Conservation (phyloP, 768 basidiomycete genomes). For the Tricholoma matsutake region DNA sequence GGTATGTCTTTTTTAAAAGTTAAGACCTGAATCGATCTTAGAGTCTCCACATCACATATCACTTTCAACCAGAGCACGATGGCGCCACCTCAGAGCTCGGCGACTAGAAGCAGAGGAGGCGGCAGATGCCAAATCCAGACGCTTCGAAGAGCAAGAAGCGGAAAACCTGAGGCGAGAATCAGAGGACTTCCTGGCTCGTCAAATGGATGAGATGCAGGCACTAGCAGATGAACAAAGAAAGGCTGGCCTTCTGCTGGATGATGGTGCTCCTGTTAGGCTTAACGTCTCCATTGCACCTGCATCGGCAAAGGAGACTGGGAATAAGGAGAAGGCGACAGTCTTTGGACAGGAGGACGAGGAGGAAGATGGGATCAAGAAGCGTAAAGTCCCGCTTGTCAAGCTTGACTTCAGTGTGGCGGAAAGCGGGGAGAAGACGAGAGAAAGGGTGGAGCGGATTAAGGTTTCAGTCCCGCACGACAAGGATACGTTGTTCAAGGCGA, state of each 20-base stretch:
- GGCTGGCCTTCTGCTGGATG: constrained; percentile 86
- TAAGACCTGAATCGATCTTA: constrained; percentile 5
- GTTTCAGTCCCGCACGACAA: constrained; percentile 72
- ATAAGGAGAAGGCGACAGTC: constrained; percentile 53
- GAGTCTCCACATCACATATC: not conserved
- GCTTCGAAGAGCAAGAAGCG: constrained; percentile 80
- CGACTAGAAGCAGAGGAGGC: constrained; percentile 75
- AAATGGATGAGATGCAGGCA: constrained; percentile 95
- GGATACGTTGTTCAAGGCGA: constrained; percentile 76
- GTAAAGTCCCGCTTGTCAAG: constrained; percentile 84
- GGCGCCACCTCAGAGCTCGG: constrained; percentile 76
- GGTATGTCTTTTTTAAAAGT: constrained; percentile 44
- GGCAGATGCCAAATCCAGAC: constrained; percentile 79
- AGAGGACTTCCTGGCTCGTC: constrained; percentile 88
- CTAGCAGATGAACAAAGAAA: constrained; percentile 88
- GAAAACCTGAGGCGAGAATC: constrained; percentile 88
- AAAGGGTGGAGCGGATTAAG: constrained; percentile 75
- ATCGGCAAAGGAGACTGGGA: constrained; percentile 39
- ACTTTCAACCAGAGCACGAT: constrained; percentile 55
- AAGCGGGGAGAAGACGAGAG: constrained; percentile 72
- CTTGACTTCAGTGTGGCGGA: constrained; percentile 88
- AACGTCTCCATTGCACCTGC: constrained; percentile 67
- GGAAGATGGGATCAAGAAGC: constrained; percentile 78
- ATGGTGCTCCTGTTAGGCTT: constrained; percentile 86
- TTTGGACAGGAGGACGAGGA: constrained; percentile 86